Base-by-base conservation (phyloP, 2,329 filamentous ascomycete species). In the Bipolaris sorokiniana region DNA sequence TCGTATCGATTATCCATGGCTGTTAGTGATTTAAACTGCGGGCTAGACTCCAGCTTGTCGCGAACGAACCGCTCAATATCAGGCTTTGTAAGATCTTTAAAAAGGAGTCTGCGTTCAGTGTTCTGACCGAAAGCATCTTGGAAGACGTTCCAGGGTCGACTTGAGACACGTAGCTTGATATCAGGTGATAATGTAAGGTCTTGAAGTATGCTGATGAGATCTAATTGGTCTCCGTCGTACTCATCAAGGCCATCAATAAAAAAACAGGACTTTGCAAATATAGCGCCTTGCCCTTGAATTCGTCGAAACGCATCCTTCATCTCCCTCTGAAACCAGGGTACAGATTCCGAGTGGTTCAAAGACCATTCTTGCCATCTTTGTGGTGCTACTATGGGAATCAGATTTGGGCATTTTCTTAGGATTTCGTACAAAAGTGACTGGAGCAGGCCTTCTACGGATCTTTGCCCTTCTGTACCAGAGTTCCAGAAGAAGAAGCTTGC, bases 401-500 rank as follows among this genome's bases (percentile, higher is more conserved):
- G 9, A 7, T 3, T 16, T 1, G 36, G 36, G n/a, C n/a, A 38
- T 7, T n/a, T 44, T 16, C 22, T 15, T 15, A 48, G 10, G 7
- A 48, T 11, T 1, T 49, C n/a, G 20, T 51, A 23, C 0, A 60
- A 46, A 1, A 60, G 37, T 2, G 49, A 34, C 18, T 45, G 53
- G 0, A 56, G 26, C 3, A 56, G 45, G 1, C 53, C 57, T 28
- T 51, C 46, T 2, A 50, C 1, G 5, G 53, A 48, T 22, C 31
- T 56, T 18, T 60, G 48, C 15, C 51, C 18, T 5, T 47, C 20
- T 5, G 18, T 49, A 1, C 45, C 46, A 2, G 34, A n/a, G 6
- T 26, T 23, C 57, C 57, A 59, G 34, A 59, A 59, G 37, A 28
- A 28, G 26, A 28, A 28, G 1, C 44, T 9, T 0, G 49, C 45